Evolutionary conservation across 345 rosid genomes (phyloP).

Genomic region (Brassica carinata): DNA sequence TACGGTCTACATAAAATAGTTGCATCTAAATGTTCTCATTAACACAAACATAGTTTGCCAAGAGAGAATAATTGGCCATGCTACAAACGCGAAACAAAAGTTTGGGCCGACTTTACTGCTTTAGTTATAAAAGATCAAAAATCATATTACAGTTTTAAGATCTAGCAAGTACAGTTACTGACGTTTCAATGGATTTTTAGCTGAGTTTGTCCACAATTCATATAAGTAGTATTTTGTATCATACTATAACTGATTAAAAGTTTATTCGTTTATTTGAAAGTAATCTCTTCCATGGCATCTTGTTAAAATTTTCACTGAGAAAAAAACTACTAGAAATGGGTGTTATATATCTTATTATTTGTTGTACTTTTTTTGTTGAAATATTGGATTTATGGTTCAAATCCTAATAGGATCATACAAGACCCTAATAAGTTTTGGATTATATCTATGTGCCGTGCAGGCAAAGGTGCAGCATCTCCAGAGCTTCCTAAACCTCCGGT

Average conservation of each 20-base stretch:
- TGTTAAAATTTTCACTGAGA: not conserved
- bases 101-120: not conserved
- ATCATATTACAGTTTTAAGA: not conserved
- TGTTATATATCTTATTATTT: not conserved
- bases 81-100: not conserved
- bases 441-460: conserved; percentile 22
- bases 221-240: not conserved
- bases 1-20: not conserved
- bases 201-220: not conserved
- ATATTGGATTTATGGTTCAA: not conserved
- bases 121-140: not conserved
- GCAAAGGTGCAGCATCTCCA: conserved; percentile 47
- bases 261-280: not conserved
- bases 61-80: not conserved
- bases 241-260: not conserved
- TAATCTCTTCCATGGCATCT: not conserved
- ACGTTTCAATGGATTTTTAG: not conserved
- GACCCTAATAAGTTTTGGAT: not conserved
- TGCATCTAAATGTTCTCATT: not conserved
- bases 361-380: not conserved
- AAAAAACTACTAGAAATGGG: not conserved
- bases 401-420: not conserved
- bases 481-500: conserved; percentile 48
- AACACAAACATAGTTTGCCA: not conserved
- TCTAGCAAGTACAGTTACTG: not conserved